phyloP scores from a whole-genome alignment of 495 filamentous ascomycete genomes.

The Apiosordaria backusii region DNA sequence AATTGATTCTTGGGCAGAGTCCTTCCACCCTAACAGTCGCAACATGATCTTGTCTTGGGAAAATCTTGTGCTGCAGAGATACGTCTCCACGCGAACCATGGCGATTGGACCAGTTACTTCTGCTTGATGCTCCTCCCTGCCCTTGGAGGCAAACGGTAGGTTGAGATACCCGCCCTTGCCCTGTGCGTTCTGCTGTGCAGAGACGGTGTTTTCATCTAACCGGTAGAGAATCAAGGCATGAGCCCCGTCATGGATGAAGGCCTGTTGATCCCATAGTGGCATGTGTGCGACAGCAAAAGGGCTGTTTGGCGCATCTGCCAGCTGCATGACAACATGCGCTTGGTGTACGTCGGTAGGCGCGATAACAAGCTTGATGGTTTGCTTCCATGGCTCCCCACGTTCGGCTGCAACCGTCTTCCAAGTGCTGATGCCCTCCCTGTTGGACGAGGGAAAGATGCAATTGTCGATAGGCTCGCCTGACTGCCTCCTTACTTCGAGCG shows the following conservation, averaged over 20 bases:
- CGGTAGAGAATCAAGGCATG: slow-evolving; percentile 82
- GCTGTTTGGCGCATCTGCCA: slow-evolving; percentile 77
- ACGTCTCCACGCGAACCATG: slow-evolving; percentile 73
- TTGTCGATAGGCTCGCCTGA: slow-evolving; percentile 77
- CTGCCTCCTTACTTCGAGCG: slow-evolving; percentile 76
- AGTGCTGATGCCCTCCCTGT: slow-evolving; percentile 65
- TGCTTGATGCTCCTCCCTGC: slow-evolving; percentile 61
- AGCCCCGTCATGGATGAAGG: slow-evolving; percentile 82
- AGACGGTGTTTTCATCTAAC: slow-evolving; percentile 78
- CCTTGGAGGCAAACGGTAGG: slow-evolving; percentile 71
- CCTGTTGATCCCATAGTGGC: slow-evolving; percentile 88
- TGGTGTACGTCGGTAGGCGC: slow-evolving; percentile 74
- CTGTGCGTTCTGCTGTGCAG: slow-evolving; percentile 47
- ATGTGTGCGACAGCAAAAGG: slow-evolving; percentile 90
- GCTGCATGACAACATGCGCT: slow-evolving; percentile 83
- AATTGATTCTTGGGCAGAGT: slow-evolving; percentile 64
- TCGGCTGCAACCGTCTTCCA: slow-evolving; percentile 84
- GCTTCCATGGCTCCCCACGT: slow-evolving; percentile 76
- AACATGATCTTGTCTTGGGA: slow-evolving; percentile 90
- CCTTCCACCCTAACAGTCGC: slow-evolving; percentile 80
- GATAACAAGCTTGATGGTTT: slow-evolving; percentile 81
- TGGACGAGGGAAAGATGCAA: slow-evolving; percentile 84
- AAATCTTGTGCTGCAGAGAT: slow-evolving; percentile 92
- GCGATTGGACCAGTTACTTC: slow-evolving; percentile 75
- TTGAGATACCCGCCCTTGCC: slow-evolving; percentile 78